Conservation (phyloP, 257 asterid genomes). For the Fraxinus americana region DNA sequence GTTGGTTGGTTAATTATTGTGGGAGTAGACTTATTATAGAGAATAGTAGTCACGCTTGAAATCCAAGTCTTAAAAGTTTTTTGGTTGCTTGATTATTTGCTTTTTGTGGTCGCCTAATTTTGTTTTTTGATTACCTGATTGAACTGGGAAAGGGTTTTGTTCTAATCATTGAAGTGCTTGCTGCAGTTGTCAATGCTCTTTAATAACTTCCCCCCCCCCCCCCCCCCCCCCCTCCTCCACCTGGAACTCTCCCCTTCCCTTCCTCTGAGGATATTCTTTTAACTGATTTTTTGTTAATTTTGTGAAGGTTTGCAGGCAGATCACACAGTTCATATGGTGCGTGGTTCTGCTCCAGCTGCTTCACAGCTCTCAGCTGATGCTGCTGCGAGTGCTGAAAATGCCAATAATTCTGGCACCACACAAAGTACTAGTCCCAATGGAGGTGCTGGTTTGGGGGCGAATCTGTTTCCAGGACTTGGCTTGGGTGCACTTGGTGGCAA, state of each 20-base stretch:
- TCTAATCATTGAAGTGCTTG: conserved; percentile 1
- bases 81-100: not conserved
- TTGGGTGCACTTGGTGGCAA: conserved; percentile 39
- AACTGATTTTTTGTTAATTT: conserved; percentile 5
- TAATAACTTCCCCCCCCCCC: not conserved
- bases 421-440: conserved; percentile 35
- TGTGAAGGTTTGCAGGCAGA: conserved; percentile 53
- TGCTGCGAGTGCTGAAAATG: conserved; percentile 33
- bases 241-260: not conserved
- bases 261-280: conserved; percentile 14
- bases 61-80: not conserved
- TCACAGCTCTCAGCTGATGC: conserved; percentile 36
- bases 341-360: conserved; percentile 52
- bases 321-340: conserved; percentile 67
- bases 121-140: conserved; percentile 1
- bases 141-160: not conserved
- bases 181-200: not conserved
- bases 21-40: not conserved
- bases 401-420: conserved; percentile 28
- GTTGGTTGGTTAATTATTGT: not conserved
- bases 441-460: conserved; percentile 43
- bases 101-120: not conserved
- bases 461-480: conserved; percentile 45
- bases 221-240: not conserved
- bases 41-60: not conserved